Percentiles rank a stretch among this genome's conserved stretches.
phyloP scores from a whole-genome alignment of 352 stramenopile genomes.

The Globisporangium acanthophoron region DNA sequence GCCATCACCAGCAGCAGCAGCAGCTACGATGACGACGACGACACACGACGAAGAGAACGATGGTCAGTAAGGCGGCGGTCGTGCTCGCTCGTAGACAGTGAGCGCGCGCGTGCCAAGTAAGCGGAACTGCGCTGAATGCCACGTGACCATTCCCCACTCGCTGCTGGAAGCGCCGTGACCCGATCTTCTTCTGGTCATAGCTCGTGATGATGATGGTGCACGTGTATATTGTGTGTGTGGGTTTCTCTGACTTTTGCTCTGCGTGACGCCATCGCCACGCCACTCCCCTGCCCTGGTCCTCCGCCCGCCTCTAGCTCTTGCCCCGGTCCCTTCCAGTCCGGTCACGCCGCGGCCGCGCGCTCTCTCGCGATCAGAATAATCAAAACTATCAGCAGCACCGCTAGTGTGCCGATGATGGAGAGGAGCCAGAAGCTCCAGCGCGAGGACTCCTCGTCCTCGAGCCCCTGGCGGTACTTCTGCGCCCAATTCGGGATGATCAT shows the following conservation, averaged over 20 bases:
- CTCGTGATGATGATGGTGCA: background rate
- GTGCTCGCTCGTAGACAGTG: background rate
- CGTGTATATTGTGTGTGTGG: background rate
- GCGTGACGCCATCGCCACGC: background rate
- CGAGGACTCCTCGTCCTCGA: slow-evolving; percentile 58
- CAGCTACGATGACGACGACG: background rate
- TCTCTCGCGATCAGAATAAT: slow-evolving; percentile 68
- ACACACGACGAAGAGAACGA: background rate
- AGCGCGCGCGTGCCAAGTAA: background rate
- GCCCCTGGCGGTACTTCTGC: slow-evolving; percentile 84
- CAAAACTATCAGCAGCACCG: slow-evolving; percentile 72
- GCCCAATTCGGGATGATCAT: slow-evolving; percentile 88
- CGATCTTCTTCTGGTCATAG: background rate
- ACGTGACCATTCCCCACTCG: background rate
- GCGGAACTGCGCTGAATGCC: background rate
- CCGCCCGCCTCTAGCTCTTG: background rate
- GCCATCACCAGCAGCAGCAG: background rate
- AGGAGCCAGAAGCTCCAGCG: slow-evolving; percentile 79
- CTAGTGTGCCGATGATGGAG: slow-evolving; percentile 59
- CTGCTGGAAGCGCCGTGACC: background rate
- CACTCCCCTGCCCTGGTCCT: background rate
- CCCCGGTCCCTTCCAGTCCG: slow-evolving; percentile 2
- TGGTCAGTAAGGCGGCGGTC: background rate
- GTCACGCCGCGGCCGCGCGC: slow-evolving; percentile 18
- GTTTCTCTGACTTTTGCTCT: no score